A percentile compares a stretch with the other conserved stretches of the same genome.
phyloP scores from a whole-genome alignment of 257 asterid species.

The Solanum chiquidenum region DNA sequence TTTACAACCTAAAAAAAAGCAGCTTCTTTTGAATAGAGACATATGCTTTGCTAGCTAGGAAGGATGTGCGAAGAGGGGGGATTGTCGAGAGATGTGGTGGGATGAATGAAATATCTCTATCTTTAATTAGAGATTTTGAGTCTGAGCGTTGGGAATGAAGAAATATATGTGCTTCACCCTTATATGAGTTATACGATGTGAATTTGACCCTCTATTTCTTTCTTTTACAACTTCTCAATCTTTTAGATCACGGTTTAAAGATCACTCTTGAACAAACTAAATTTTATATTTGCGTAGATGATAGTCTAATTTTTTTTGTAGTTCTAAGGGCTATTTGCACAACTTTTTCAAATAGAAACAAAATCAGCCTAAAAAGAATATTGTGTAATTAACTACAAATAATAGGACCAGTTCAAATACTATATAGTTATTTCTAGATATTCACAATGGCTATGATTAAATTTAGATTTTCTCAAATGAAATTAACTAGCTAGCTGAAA shows the following conservation, averaged over 20 bases:
- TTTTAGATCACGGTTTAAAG: neutral
- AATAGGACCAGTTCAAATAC: neutral
- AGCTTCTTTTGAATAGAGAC: constrained; percentile 42
- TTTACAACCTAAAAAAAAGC: constrained; percentile 27
- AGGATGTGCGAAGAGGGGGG: constrained; percentile 30
- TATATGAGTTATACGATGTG: neutral
- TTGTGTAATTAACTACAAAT: neutral
- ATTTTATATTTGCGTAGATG: no score
- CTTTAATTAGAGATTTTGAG: neutral
- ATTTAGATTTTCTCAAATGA: neutral
- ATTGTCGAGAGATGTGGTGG: rapidly evolving
- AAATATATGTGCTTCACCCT: neutral
- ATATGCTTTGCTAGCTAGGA: constrained; percentile 31
- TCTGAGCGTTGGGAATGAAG: rapidly evolving
- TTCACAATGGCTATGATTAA: neutral
- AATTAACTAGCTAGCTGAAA: neutral
- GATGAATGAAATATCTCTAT: constrained; percentile 1
- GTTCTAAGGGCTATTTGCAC: neutral
- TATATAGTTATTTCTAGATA: neutral
- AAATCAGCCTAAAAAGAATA: neutral
- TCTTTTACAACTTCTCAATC: neutral
- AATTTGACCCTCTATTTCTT: neutral
- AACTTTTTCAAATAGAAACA: neutral
- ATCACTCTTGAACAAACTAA: neutral
- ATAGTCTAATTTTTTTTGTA: no score